A percentile compares a stretch with the other conserved stretches of the same genome.
Conservation (phyloP, 2,329 filamentous ascomycete species). For the Dactylellina parvicollis region DNA sequence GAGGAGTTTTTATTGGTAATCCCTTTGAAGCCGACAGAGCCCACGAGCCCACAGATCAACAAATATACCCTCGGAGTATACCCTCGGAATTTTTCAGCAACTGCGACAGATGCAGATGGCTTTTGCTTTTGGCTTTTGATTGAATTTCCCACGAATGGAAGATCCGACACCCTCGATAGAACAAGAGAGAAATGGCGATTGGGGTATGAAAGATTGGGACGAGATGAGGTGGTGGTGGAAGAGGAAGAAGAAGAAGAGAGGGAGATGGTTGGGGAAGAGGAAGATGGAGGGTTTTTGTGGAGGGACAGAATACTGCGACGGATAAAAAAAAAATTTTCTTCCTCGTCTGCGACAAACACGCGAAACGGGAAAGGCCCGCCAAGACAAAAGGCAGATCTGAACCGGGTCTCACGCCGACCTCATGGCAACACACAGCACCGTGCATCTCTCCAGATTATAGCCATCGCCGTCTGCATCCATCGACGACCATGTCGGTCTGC, state of each 20-base stretch:
- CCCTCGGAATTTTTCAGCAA: slow-evolving; percentile 28
- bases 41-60: slow-evolving; percentile 53
- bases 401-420: slow-evolving; percentile 6
- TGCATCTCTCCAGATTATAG: background rate
- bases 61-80: slow-evolving; percentile 42
- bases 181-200: slow-evolving; percentile 3
- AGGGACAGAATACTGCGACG: slow-evolving; percentile 22
- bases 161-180: slow-evolving; percentile 35
- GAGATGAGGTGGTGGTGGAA: background rate
- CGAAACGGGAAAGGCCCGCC: slow-evolving; percentile 32
- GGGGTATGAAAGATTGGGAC: background rate
- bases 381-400: slow-evolving; percentile 11
- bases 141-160: slow-evolving; percentile 43
- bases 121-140: slow-evolving; percentile 53
- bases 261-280: background rate
- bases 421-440: slow-evolving; percentile 23
- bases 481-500: slow-evolving; percentile 39
- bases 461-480: background rate
- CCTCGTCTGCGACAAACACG: slow-evolving; percentile 48
- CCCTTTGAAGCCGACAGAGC: slow-evolving; percentile 54
- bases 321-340: slow-evolving; percentile 36
- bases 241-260: background rate
- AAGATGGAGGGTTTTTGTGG: slow-evolving; percentile 5
- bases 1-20: slow-evolving; percentile 47
- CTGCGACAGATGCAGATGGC: slow-evolving; percentile 45